A percentile compares a stretch with the other conserved stretches of the same genome.
phyloP scores from a whole-genome alignment of 164 flowering plant species.

The Nelumbo lutea region DNA sequence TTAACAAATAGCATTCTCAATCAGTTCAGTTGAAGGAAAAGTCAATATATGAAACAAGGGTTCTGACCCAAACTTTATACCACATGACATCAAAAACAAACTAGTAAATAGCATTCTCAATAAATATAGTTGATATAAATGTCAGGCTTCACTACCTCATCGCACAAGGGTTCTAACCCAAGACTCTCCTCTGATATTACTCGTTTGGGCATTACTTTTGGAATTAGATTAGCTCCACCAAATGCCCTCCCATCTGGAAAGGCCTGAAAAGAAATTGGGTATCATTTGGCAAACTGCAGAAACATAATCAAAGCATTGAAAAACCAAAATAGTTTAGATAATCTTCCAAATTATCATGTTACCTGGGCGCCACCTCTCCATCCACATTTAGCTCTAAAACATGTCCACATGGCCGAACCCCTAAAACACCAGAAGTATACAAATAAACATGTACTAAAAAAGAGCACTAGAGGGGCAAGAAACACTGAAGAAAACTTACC shows the following conservation, averaged over 20 bases:
- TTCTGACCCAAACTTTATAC: no score
- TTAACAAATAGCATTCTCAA: no score
- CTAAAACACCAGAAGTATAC: constrained; percentile 22
- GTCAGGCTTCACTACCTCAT: constrained; percentile 32
- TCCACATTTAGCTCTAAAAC: constrained; percentile 69
- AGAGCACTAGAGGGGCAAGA: background rate
- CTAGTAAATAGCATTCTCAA: no score
- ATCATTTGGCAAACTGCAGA: background rate
- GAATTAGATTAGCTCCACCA: constrained; percentile 14
- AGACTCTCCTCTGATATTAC: constrained; percentile 43
- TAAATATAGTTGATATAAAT: background rate
- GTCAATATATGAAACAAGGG: no score
- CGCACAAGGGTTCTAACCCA: constrained; percentile 49
- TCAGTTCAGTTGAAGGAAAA: no score
- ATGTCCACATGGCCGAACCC: constrained; percentile 48
- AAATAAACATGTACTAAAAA: background rate
- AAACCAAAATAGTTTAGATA: background rate
- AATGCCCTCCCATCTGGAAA: constrained; percentile 25
- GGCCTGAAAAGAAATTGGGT: constrained; percentile 36
- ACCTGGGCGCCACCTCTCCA: constrained; percentile 58
- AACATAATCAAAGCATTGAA: constrained; percentile 1
- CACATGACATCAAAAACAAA: no score
- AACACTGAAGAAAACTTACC: constrained; percentile 31
- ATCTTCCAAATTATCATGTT: background rate
- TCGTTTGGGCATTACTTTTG: constrained; percentile 23